phyloP scores from a whole-genome alignment of 305 asterid genomes.

The Fraxinus xanthoxyloides region DNA sequence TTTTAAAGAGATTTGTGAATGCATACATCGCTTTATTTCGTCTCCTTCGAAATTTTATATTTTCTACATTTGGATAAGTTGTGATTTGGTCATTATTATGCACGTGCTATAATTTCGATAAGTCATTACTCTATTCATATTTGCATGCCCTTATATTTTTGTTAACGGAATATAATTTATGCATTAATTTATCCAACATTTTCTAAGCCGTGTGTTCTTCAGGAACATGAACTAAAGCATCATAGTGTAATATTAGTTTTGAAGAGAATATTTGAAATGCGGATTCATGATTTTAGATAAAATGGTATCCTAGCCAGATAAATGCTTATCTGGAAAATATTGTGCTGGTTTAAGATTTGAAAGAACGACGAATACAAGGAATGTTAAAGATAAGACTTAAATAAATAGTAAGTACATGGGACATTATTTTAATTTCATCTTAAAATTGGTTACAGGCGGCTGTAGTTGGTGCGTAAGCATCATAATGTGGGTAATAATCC shows the following conservation, averaged over 20 bases:
- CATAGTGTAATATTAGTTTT: not conserved
- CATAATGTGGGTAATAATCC: constrained; percentile 1
- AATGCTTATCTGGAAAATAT: not conserved
- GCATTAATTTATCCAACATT: not conserved
- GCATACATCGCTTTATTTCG: too few species aligned
- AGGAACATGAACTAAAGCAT: not conserved
- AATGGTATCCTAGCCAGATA: not conserved
- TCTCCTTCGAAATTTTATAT: too few species aligned
- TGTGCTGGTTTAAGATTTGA: not conserved
- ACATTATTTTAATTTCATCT: not conserved
- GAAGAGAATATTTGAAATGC: not conserved
- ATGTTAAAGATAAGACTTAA: not conserved
- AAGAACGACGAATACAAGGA: not conserved
- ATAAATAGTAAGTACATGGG: not conserved
- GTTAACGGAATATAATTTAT: too few species aligned
- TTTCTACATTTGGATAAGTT: too few species aligned
- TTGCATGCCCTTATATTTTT: too few species aligned
- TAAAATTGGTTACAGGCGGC: not conserved
- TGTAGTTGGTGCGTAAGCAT: not conserved
- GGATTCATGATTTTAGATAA: not conserved
- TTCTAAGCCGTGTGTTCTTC: not conserved
- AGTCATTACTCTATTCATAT: too few species aligned
- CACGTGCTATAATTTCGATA: too few species aligned
- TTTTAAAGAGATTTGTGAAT: too few species aligned
- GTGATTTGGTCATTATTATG: too few species aligned